Base-by-base conservation (phyloP, 805 yeast genomes). In the Teunomyces cretensis region DNA sequence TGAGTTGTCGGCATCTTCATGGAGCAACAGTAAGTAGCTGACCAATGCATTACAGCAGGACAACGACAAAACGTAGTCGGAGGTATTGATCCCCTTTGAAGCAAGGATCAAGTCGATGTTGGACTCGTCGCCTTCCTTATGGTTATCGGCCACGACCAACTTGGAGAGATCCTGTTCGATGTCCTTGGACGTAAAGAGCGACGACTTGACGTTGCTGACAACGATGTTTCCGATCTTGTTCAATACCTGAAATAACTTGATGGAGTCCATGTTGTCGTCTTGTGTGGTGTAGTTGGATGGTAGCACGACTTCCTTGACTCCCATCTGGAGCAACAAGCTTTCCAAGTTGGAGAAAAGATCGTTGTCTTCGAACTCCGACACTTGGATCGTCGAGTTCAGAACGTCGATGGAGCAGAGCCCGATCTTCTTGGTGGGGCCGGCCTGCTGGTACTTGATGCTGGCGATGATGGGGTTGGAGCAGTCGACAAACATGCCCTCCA, bases 371-470 rank as follows among this genome's bases (percentile, higher is more conserved):
- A 92, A 86, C 60, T 91, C 96, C 13, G 84, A 67, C 41, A 90
- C 67, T 15, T 94, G 90, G 27, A 94, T 72, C 27, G 74, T 72
- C 48, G 79, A 78, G 39, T 78, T 73, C 54, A 82, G 82, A 31
- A 88, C 80, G 60, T 94, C 96, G 26, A 88, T 75, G 56, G 87
- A 86, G 42, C 94, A 78, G 17, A 88, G 79, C 0, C 97, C 98
- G 13, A 94, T 75, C 41, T 73, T 76, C 49, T 70, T 76, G 24
- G 73, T 64, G 26, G 67, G 61, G 2, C 72, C 65, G 17, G 70
- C 52, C 42, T 75, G 49, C 16, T 45, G 56, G 42, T 61, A 62
- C 46, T 68, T 72, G 30, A 72, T 52, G n/a, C 66, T 64, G 2
- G 75, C 76, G 33, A 71, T 64, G 33, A 69, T 58, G 1, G 77